Base-by-base conservation (phyloP, 2,329 filamentous ascomycete genomes). In the Sporothrix curviconia region DNA sequence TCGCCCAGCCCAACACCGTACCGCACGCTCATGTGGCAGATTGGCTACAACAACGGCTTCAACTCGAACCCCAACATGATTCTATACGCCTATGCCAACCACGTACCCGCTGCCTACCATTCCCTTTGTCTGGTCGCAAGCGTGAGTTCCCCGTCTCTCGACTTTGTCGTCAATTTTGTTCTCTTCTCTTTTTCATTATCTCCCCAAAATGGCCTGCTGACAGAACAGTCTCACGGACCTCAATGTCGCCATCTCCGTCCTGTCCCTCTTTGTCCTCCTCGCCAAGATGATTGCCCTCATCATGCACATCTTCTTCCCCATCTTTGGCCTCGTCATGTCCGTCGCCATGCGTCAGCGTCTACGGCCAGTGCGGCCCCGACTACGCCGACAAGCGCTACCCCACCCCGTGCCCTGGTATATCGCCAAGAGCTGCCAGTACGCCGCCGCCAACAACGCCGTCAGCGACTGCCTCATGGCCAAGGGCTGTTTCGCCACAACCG, bases 181-280 rank as follows among this genome's bases (percentile, higher is more conserved):
- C 19, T n/a, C n/a, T n/a, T n/a, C n/a, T n/a, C 17, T n/a, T 34
- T 11, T 36, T 22, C 7, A 11, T 15, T 28, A 4, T n/a, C 22
- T 43, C 24, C 12, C 6, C 17, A n/a, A 14, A 2, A 11, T 15
- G 15, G 15, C 40, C 42, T 44, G n/a, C 47, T 46, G 28, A 37
- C 25, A 58, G 6, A 4, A 12, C 56, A 62, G 88, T 57, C 76
- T 90, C 61, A 90, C 88, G 49, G 77, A 86, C 64, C 90, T 82
- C 73, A 90, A 92, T 66, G 82, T 91, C 64, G 85, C 86, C 67
- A 86, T 91, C 64, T 86, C 87, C 37, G 80, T 92, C 63, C 76
- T 90, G 55, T 85, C 83, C 58, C 85, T 89, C 69, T 92, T 92
- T 75, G 78, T 90, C 68, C 79, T 90, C 61, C 78, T 92, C 44